Evolutionary conservation across 371 early-diverging fungal genomes (phyloP).

Genomic region (Mortierella sp.): DNA sequence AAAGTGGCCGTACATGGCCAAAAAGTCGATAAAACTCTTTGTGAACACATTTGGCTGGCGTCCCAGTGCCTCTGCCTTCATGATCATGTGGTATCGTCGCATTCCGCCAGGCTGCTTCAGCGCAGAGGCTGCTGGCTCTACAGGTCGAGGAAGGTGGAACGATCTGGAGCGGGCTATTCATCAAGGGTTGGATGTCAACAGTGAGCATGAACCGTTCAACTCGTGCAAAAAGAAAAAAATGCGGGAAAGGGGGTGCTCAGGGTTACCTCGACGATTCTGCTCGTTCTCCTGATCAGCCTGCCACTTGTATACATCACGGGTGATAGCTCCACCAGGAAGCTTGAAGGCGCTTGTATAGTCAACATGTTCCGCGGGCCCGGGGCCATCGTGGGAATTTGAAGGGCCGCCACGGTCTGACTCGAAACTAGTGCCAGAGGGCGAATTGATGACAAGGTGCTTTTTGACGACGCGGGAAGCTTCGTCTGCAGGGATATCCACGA

Average conservation of each 20-base stretch:
- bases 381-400: conserved; percentile 50
- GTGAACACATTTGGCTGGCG: conserved; percentile 79
- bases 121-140: conserved; percentile 58
- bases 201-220: too few species aligned
- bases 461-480: conserved; percentile 78
- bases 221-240: not conserved
- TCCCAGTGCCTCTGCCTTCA: conserved; percentile 77
- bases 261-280: conserved; percentile 57
- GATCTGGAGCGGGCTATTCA: conserved; percentile 61
- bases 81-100: conserved; percentile 83
- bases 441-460: conserved; percentile 74
- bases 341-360: conserved; percentile 61
- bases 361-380: conserved; percentile 42
- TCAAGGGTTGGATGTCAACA: too few species aligned
- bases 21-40: conserved; percentile 92
- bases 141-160: conserved; percentile 61
- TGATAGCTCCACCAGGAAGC: conserved; percentile 81
- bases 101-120: conserved; percentile 88
- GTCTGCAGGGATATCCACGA: conserved; percentile 69
- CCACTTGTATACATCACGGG: conserved; percentile 94
- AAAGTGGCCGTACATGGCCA: conserved; percentile 94
- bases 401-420: conserved; percentile 48
- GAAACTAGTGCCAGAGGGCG: conserved; percentile 53
- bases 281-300: conserved; percentile 77
- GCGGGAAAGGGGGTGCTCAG: not conserved